Evolutionary conservation across 768 basidiomycete species (phyloP).

Genomic region (Suillus sp.): DNA sequence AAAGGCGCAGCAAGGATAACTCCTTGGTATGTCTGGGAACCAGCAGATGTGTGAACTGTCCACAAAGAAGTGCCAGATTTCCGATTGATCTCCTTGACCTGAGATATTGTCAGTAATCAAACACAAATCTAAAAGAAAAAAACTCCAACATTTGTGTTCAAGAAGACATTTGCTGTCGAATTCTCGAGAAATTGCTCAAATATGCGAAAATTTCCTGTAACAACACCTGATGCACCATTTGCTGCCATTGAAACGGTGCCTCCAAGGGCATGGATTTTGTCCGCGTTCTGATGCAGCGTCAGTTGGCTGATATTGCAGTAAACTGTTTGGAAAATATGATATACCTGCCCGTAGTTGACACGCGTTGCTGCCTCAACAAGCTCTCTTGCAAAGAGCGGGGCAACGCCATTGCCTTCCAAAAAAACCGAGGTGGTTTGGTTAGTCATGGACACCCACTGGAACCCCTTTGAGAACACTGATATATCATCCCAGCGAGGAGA

Average conservation of each 20-base stretch:
- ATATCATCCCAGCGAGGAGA: constrained; percentile 67
- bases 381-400: constrained; percentile 64
- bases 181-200: constrained; percentile 79
- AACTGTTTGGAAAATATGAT: constrained; percentile 12
- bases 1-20: constrained; percentile 89
- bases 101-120: constrained; percentile 2
- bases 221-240: constrained; percentile 60
- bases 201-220: constrained; percentile 82
- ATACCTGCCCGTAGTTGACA: constrained; percentile 82
- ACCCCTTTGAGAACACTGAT: constrained; percentile 49
- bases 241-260: constrained; percentile 75
- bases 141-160: constrained; percentile 64
- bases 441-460: constrained; percentile 53
- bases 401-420: constrained; percentile 55
- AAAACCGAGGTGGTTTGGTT: constrained; percentile 59
- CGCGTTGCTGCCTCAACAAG: constrained; percentile 79
- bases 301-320: constrained; percentile 6
- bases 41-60: constrained; percentile 51
- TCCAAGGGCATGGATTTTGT: constrained; percentile 75
- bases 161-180: constrained; percentile 67
- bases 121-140: constrained; percentile 6
- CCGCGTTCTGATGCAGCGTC: constrained; percentile 51
- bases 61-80: constrained; percentile 50
- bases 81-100: constrained; percentile 58
- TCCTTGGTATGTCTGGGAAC: constrained; percentile 59